Percentiles rank a stretch among this genome's conserved stretches.
phyloP scores from a whole-genome alignment of 2,329 filamentous ascomycete genomes.

The Pestalotiopsis fici region DNA sequence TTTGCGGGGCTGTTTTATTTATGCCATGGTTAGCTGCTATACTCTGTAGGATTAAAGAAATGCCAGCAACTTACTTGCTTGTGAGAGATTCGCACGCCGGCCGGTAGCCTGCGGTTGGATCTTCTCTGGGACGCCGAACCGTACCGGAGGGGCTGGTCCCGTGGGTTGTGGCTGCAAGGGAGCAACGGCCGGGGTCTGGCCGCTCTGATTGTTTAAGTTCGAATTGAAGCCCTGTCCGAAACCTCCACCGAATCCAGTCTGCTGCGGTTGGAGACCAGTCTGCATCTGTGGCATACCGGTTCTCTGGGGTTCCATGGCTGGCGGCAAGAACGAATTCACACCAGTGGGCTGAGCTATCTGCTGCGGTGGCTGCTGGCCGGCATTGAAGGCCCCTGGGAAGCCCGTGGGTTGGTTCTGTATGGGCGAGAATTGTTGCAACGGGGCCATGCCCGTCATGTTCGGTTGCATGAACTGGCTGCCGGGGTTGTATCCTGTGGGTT shows the following conservation, averaged over 20 bases:
- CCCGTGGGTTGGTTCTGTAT: constrained; percentile 67
- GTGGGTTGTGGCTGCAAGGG: constrained; percentile 78
- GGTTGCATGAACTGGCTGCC: constrained; percentile 44
- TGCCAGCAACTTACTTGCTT: constrained; percentile 84
- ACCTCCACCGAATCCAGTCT: constrained; percentile 49
- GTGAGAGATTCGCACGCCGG: constrained; percentile 82
- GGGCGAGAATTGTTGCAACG: constrained; percentile 42
- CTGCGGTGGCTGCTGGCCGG: constrained; percentile 9
- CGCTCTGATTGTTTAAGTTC: constrained; percentile 52
- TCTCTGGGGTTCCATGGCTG: constrained; percentile 60
- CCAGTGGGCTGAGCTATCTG: constrained; percentile 49
- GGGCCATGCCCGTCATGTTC: constrained; percentile 38
- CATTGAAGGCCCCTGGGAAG: constrained; percentile 45
- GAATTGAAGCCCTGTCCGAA: constrained; percentile 43
- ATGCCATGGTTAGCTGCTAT: neutral
- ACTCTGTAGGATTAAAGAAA: neutral
- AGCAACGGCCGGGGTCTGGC: constrained; percentile 57
- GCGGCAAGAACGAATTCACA: constrained; percentile 60
- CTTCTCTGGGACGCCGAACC: constrained; percentile 86
- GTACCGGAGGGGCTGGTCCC: constrained; percentile 81
- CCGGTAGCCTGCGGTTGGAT: constrained; percentile 86
- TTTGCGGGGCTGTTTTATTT: constrained; percentile 45
- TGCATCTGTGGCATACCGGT: constrained; percentile 48
- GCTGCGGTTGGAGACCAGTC: constrained; percentile 46
- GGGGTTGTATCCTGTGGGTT: constrained; percentile 36